A percentile compares a stretch with the other conserved stretches of the same genome.
Conservation (phyloP, 805 yeast species). For the Kodamaea fukazawae region DNA sequence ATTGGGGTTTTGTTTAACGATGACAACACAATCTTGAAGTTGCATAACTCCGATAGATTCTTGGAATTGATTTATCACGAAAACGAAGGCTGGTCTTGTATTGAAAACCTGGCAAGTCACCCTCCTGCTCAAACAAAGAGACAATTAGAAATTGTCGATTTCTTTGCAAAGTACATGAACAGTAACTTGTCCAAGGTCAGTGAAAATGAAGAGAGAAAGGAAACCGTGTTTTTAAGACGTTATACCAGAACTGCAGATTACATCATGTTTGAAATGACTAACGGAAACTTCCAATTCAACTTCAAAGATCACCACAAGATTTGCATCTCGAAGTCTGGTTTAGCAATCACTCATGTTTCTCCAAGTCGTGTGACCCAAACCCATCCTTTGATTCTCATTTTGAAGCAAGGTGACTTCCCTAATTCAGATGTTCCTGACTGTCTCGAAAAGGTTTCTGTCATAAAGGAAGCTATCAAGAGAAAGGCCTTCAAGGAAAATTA, state of each 20-base stretch:
- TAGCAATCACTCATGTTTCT: slow-evolving; percentile 75
- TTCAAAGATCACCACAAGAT: slow-evolving; percentile 93
- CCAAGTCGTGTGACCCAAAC: slow-evolving; percentile 73
- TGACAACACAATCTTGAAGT: slow-evolving; percentile 74
- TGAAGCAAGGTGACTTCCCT: slow-evolving; percentile 44
- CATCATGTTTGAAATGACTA: slow-evolving; percentile 90
- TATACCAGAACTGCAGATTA: slow-evolving; percentile 75
- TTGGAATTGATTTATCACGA: slow-evolving; percentile 55
- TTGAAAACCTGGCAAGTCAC: slow-evolving; percentile 40
- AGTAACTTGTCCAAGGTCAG: slow-evolving; percentile 82
- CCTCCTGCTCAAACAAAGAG: slow-evolving; percentile 54
- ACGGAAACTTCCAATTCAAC: slow-evolving; percentile 91
- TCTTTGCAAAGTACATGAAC: slow-evolving; percentile 89
- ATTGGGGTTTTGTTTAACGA: slow-evolving; percentile 90
- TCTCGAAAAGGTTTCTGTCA: slow-evolving; percentile 39
- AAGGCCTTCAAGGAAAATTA: slow-evolving; percentile 26
- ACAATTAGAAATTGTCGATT: slow-evolving; percentile 81
- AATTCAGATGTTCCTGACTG: slow-evolving; percentile 41
- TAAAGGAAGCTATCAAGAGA: slow-evolving; percentile 62
- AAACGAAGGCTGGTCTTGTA: slow-evolving; percentile 46
- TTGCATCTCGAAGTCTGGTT: slow-evolving; percentile 73
- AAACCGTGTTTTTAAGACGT: slow-evolving; percentile 74
- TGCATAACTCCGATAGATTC: slow-evolving; percentile 60
- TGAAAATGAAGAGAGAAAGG: slow-evolving; percentile 58
- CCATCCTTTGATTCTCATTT: slow-evolving; percentile 48